Percentiles rank a stretch among this genome's conserved stretches.
These are phyloP conservation scores for Herpotrichia juniperi DNA, from an alignment of 2,329 filamentous ascomycete species.

Conservation along the genomic window DNA sequence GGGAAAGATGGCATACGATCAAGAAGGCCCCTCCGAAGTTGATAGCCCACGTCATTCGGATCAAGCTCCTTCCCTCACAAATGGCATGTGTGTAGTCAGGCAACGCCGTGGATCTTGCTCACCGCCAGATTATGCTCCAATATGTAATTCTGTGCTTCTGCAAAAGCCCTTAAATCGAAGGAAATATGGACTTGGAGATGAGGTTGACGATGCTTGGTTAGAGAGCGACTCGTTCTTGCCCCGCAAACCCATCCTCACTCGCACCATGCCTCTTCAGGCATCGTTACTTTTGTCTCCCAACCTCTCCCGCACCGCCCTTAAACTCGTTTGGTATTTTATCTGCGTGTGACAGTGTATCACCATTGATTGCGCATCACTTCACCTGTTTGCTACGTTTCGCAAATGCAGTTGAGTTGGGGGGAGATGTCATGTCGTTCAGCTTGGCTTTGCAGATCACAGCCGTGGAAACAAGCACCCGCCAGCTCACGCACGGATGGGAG, in stretches of 20 bases:
- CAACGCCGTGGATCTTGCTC: too few relatives aligned
- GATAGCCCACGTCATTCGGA: background rate
- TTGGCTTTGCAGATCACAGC: constrained; percentile 2
- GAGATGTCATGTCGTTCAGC: constrained; percentile 5
- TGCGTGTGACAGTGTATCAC: constrained; percentile 1
- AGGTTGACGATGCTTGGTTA: background rate
- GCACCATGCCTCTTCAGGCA: background rate
- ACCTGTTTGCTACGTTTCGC: background rate
- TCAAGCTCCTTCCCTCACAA: background rate
- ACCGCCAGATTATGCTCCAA: too few relatives aligned
- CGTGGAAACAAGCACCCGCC: background rate
- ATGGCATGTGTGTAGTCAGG: background rate
- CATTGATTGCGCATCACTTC: background rate
- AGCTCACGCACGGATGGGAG: constrained; percentile 2
- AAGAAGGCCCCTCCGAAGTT: background rate
- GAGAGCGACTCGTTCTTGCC: background rate
- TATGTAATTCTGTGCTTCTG: background rate
- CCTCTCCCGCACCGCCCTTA: background rate
- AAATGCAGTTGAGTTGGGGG: background rate
- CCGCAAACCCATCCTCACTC: background rate
- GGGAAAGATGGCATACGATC: background rate
- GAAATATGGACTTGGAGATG: background rate
- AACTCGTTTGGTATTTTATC: background rate
- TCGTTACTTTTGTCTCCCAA: background rate
- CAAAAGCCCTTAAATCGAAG: background rate